phyloP scores from a whole-genome alignment of 352 stramenopile species.

The Phytopythium sindhum region DNA sequence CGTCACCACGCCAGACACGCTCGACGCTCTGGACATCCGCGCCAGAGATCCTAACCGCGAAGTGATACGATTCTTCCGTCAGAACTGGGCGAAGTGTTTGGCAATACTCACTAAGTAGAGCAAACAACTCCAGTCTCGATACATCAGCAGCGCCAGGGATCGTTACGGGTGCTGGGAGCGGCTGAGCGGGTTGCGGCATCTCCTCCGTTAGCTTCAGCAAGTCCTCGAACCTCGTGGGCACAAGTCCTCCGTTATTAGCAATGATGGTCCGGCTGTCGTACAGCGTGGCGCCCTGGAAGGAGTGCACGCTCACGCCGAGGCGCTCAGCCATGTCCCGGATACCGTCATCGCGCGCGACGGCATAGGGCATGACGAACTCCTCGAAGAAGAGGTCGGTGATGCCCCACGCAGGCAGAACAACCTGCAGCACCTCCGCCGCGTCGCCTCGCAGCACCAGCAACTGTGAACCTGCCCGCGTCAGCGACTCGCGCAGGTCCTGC shows the following conservation, averaged over 20 bases:
- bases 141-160: conserved; percentile 20
- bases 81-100: conserved; percentile 5
- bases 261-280: conserved; percentile 60
- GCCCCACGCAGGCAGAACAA: conserved; percentile 49
- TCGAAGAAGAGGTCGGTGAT: conserved; percentile 76
- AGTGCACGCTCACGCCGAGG: conserved; percentile 32
- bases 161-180: conserved; percentile 25
- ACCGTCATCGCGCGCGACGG: conserved; percentile 35
- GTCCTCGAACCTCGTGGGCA: conserved; percentile 45
- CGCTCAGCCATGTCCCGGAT: conserved; percentile 33
- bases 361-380: conserved; percentile 49
- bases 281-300: conserved; percentile 42
- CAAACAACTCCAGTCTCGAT: conserved; percentile 26
- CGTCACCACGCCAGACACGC: neutral
- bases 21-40: neutral
- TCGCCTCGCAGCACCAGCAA: conserved; percentile 60
- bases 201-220: conserved; percentile 54
- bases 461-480: conserved; percentile 29
- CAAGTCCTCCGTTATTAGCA: conserved; percentile 33
- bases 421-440: conserved; percentile 46
- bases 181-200: conserved; percentile 47
- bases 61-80: neutral
- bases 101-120: conserved; percentile 25
- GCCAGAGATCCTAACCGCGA: neutral
- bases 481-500: conserved; percentile 54